Evolutionary conservation across 306 rosid species (phyloP).

Genomic region (Prunus davidiana): DNA sequence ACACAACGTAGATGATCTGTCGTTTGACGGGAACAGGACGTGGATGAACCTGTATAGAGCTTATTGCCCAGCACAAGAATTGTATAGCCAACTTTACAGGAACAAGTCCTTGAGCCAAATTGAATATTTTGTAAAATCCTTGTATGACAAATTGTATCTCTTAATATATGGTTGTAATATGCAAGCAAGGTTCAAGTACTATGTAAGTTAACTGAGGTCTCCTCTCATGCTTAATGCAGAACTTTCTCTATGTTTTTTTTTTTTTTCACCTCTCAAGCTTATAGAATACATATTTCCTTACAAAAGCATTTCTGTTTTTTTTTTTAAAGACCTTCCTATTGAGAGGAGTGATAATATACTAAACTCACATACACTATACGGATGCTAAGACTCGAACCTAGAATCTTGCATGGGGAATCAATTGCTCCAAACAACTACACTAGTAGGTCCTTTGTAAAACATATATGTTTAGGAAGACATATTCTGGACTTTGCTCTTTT

Average conservation of each 20-base stretch:
- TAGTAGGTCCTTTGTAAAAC: too few relatives aligned
- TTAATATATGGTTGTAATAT: neutral
- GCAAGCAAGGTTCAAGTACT: neutral
- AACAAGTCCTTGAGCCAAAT: neutral
- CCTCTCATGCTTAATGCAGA: too few relatives aligned
- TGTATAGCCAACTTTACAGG: neutral
- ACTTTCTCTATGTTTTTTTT: too few relatives aligned
- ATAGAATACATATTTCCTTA: neutral
- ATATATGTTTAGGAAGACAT: too few relatives aligned
- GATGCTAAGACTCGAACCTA: too few relatives aligned
- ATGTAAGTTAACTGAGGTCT: neutral
- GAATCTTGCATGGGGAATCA: too few relatives aligned
- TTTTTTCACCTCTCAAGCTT: neutral
- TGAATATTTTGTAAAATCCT: neutral
- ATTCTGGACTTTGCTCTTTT: too few relatives aligned
- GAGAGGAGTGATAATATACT: too few relatives aligned
- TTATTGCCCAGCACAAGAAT: too few relatives aligned
- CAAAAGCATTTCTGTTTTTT: neutral
- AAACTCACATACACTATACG: too few relatives aligned
- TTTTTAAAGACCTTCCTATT: too few relatives aligned
- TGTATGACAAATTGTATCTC: neutral
- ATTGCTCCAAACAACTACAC: too few relatives aligned
- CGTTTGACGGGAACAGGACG: neutral
- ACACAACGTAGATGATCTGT: neutral
- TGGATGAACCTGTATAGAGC: neutral